Base-by-base conservation (phyloP, 2,329 filamentous ascomycete species). In the Talaromyces albobiverticillius region DNA sequence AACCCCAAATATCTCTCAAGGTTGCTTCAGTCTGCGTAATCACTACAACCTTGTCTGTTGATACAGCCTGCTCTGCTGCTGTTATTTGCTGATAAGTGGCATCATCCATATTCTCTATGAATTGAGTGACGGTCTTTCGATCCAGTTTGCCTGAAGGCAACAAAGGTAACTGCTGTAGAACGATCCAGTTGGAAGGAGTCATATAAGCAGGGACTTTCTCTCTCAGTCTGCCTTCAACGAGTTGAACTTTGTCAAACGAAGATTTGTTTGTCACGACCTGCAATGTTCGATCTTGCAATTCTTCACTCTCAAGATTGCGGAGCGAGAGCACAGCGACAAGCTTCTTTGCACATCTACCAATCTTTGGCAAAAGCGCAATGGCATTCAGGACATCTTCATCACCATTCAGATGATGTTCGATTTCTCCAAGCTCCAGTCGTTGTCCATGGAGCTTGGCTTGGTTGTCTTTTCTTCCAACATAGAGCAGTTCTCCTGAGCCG, bases 401-500 rank as follows among this genome's bases (percentile, higher is more conserved):
- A 2, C 63, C 64, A 1, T 65, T 58, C 1, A 66, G 64, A 14
- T 71, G 57, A 34, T 62, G 67, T 53, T 76, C 72, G 13, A 75
- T 67, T 54, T 74, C 73, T 1, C 69, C 72, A 5, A 74, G 65
- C 53, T 76, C 73, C 13, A 76, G 65, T 42, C 73, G 71, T 43
- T 75, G 72, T 13, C 73, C 73, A 14, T 70, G 67, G 4, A 75
- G 31, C 53, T 76, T 75, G 47, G 74, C 70, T 54, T 75, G 72
- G 0, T 65, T 68, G 43, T 70, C 68, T 52, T 71, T 71, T 34
- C 65, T 63, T 16, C 69, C 69, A 38, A 72, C 50, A 42, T 67
- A 57, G 47, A 54, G 36, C n/a, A 61, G 54, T 50, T 67, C 72
- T 51, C 76, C 76, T 57, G 7, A 65, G 59, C 71, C 65, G 26